Evolutionary conservation across 257 asterid genomes (phyloP), one percentile per base, ranked within the genome.

Genomic region (Rubia yunnanensis): DNA sequence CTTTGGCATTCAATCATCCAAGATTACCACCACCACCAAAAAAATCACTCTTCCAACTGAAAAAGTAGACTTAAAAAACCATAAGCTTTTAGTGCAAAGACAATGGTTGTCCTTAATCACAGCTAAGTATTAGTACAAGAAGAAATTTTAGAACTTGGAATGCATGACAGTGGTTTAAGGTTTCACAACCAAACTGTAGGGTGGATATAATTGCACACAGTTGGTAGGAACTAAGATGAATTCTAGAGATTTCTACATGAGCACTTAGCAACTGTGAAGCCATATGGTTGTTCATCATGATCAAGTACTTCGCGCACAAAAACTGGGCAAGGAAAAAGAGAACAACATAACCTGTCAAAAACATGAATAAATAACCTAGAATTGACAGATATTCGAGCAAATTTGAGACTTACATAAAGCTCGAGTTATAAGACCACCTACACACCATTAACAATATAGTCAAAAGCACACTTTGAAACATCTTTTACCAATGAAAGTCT

Each of bases 251-350:
- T 15, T 80, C 84, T 72, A 83, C 28, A 34, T 74, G 80, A 60
- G 73, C 71, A 59, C 69, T 76, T 0, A 97, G 99, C 81, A 89
- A 86, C 69, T 79, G 67, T 10, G 84, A 79, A 0, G 88, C 77
- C 44, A 89, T 64, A 70, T 82, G 84, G 67, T 92, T 95, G 14
- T 95, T 83, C 99, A 92, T 89, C 97, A 92, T 87, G 71, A 92
- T 92, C 78, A 92, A 76, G 81, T 50, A 83, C 67, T 92, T 97
- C 80, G 89, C 91, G 71, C 97, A 89, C 4, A 97, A 83, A 68
- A 90, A 86, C 99, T 92, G 61, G 65, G 63, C 65, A 18, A 50
- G 56, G 13, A 50, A 50, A 1, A 50, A 28, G 22, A 56, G 60
- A 50, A 62, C 8, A 1, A 54, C 7, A 23, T 10, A 54, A 23